Evolutionary conservation across 2,329 filamentous ascomycete genomes (phyloP).

Genomic region (Fusarium sp.): DNA sequence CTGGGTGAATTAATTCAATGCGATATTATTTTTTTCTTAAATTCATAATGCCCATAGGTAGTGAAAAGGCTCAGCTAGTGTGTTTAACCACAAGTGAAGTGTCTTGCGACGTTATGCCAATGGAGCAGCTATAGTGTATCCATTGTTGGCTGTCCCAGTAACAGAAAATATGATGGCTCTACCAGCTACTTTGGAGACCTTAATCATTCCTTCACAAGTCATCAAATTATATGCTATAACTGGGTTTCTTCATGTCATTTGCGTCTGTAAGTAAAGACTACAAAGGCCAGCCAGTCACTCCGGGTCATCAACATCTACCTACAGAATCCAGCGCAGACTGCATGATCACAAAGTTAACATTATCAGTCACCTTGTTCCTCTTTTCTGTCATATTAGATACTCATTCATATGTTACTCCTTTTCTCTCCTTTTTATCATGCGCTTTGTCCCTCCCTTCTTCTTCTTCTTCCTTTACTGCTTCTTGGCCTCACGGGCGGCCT

Average conservation of each 20-base stretch:
- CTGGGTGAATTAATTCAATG: background rate
- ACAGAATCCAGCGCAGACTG: too few species aligned
- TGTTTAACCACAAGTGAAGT: too few species aligned
- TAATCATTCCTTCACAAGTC: too few species aligned
- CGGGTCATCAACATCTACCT: too few species aligned
- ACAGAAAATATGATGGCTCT: too few species aligned
- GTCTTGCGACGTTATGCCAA: too few species aligned
- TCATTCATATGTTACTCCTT: background rate
- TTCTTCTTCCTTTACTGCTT: constrained; percentile 62
- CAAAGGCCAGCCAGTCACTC: background rate
- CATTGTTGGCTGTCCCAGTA: too few species aligned
- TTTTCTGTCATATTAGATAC: constrained; percentile 1
- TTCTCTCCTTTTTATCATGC: background rate
- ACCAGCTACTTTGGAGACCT: too few species aligned
- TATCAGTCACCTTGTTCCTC: background rate
- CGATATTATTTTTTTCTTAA: background rate
- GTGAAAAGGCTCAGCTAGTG: too few species aligned
- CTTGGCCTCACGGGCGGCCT: constrained; percentile 85
- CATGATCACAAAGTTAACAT: background rate
- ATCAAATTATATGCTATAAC: too few species aligned
- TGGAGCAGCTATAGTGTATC: too few species aligned
- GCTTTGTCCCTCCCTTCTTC: background rate
- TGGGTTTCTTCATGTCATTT: too few species aligned
- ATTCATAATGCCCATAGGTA: background rate
- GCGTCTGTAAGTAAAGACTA: background rate